phyloP scores from a whole-genome alignment of 768 basidiomycete genomes.

The Tulasnella sp. region DNA sequence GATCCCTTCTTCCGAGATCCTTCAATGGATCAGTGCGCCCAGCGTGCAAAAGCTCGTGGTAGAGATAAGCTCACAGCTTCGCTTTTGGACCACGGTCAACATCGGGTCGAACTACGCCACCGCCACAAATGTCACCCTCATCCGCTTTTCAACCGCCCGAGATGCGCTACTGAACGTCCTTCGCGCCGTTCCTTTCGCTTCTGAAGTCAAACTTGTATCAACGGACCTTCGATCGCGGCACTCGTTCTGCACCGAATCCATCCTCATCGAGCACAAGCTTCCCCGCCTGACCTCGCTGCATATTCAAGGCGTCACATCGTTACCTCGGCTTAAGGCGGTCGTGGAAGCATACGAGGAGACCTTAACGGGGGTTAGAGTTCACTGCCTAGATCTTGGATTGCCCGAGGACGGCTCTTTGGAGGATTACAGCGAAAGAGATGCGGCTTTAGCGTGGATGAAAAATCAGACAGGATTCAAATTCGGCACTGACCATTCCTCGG shows the following conservation, averaged over 20 bases:
- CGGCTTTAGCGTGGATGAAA: neutral
- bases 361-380: neutral
- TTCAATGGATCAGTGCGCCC: neutral
- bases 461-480: neutral
- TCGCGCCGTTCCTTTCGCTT: neutral
- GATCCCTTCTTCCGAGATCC: neutral
- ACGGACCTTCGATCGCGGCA: neutral
- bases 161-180: neutral
- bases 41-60: neutral
- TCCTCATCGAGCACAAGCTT: neutral
- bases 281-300: neutral
- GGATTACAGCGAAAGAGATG: neutral
- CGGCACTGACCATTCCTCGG: neutral
- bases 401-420: neutral
- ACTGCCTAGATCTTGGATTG: neutral
- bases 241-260: neutral
- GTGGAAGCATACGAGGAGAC: neutral
- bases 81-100: neutral
- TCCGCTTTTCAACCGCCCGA: neutral
- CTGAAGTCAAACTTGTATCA: neutral
- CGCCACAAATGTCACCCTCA: neutral
- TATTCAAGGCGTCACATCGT: neutral
- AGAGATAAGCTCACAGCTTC: neutral
- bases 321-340: neutral
- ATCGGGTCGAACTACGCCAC: conserved; percentile 3